These are phyloP conservation scores for Escovopsis sp. DNA, from an alignment of 2,329 filamentous ascomycete species.

Conservation along the genomic window DNA sequence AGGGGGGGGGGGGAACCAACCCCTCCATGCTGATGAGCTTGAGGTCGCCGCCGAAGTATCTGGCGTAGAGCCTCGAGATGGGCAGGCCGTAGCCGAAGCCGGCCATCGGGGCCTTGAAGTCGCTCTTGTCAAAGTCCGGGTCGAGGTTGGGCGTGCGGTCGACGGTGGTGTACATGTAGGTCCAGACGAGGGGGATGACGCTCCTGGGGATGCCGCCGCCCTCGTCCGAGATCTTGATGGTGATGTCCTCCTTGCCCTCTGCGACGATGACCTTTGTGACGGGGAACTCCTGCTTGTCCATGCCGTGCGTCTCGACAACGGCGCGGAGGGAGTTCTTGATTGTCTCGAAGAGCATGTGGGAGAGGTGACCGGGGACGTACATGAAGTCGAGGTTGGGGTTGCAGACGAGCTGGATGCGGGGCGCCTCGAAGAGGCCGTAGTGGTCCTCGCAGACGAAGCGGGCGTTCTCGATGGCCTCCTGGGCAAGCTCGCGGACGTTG, in stretches of 20 bases:
- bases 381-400: constrained; percentile 92
- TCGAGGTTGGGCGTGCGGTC: constrained; percentile 90
- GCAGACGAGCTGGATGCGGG: constrained; percentile 92
- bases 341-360: constrained; percentile 98
- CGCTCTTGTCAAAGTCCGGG: constrained; percentile 95
- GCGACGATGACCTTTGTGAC: constrained; percentile 96
- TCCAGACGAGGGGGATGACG: constrained; percentile 96
- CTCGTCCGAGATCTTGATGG: constrained; percentile 95
- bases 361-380: constrained; percentile 98
- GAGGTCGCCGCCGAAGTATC: constrained; percentile 94
- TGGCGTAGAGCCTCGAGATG: constrained; percentile 83
- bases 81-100: constrained; percentile 97
- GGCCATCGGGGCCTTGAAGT: constrained; percentile 98
- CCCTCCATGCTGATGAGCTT: constrained; percentile 99
- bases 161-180: constrained; percentile 99
- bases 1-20: constrained; percentile 36
- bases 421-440: constrained; percentile 92
- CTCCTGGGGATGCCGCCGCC: constrained; percentile 89
- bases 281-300: constrained; percentile 91
- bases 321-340: constrained; percentile 96
- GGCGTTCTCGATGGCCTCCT: constrained; percentile 96
- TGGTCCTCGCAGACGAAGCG: constrained; percentile 99
- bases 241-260: constrained; percentile 96
- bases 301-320: constrained; percentile 87
- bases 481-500: constrained; percentile 84